These are phyloP conservation scores for Hemisphaericaspora xylanilytica DNA, from an alignment of 1,139 yeast genomes.

Conservation along the genomic window DNA sequence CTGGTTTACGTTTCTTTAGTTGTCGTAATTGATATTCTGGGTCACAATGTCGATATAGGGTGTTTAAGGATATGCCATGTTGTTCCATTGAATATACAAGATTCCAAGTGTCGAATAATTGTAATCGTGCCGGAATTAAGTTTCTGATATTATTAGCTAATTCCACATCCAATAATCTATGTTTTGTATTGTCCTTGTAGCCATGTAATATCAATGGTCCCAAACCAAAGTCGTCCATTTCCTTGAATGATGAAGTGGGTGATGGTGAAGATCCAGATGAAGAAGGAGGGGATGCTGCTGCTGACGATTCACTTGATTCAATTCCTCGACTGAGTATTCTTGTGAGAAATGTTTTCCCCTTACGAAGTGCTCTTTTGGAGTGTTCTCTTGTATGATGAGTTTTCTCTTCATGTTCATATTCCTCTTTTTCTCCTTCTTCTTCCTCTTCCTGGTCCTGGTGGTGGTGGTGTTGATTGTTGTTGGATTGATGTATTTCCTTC, in stretches of 20 bases:
- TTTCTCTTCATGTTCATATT: slow-evolving; percentile 1
- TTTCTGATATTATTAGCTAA: slow-evolving; percentile 73
- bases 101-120: slow-evolving; percentile 74
- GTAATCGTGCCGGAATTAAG: slow-evolving; percentile 74
- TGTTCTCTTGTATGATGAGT: slow-evolving; percentile 2
- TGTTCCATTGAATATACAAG: slow-evolving; percentile 81
- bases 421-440: not conserved
- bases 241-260: slow-evolving; percentile 5
- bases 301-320: too few species aligned
- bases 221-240: slow-evolving; percentile 30
- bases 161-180: slow-evolving; percentile 53
- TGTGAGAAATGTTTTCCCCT: slow-evolving; percentile 12
- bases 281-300: slow-evolving; percentile 7
- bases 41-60: slow-evolving; percentile 54
- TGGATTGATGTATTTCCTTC: too few species aligned
- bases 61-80: slow-evolving; percentile 83
- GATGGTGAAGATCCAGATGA: too few species aligned
- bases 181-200: slow-evolving; percentile 54
- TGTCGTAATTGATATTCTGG: slow-evolving; percentile 31
- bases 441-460: too few species aligned
- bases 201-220: slow-evolving; percentile 45
- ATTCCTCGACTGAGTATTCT: slow-evolving; percentile 10
- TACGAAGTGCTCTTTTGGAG: slow-evolving; percentile 5
- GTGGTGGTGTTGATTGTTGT: too few species aligned
- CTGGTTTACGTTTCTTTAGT: slow-evolving; percentile 16